Evolutionary conservation across 306 rosid species (phyloP).

Genomic region (Trifolium fragiferum): DNA sequence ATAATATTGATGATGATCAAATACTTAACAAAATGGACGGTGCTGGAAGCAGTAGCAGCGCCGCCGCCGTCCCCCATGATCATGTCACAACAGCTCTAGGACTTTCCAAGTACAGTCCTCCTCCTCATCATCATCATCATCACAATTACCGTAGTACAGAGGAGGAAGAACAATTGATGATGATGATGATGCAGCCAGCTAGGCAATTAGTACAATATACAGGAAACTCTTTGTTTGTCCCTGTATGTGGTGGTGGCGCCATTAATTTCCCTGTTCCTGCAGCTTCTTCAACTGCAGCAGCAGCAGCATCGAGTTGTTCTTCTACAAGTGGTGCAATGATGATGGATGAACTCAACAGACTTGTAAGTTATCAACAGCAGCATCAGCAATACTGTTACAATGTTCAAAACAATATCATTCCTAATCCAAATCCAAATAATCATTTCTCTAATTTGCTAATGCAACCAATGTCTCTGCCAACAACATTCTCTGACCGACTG

Average conservation of each 20-base stretch:
- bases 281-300: not conserved
- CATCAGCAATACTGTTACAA: slow-evolving; percentile 44
- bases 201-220: not conserved
- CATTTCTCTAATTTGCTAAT: slow-evolving; percentile 47
- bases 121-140: not conserved
- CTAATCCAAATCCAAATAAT: slow-evolving; percentile 39
- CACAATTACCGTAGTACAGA: slow-evolving; percentile 22
- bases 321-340: slow-evolving; percentile 1
- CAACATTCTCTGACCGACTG: slow-evolving; percentile 73
- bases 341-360: slow-evolving; percentile 81
- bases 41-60: not conserved
- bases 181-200: slow-evolving; percentile 23
- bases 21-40: not conserved
- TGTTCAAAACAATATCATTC: slow-evolving; percentile 17
- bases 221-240: not conserved
- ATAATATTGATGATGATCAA: not conserved
- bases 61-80: not conserved
- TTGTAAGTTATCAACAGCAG: slow-evolving; percentile 66
- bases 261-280: not conserved
- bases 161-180: slow-evolving; percentile 54
- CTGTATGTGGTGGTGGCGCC: not conserved
- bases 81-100: slow-evolving; percentile 58
- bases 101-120: slow-evolving; percentile 58
- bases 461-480: slow-evolving; percentile 55
- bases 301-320: not conserved